Conservation (phyloP, 2,329 filamentous ascomycete genomes). For the Capronia epimyces region DNA sequence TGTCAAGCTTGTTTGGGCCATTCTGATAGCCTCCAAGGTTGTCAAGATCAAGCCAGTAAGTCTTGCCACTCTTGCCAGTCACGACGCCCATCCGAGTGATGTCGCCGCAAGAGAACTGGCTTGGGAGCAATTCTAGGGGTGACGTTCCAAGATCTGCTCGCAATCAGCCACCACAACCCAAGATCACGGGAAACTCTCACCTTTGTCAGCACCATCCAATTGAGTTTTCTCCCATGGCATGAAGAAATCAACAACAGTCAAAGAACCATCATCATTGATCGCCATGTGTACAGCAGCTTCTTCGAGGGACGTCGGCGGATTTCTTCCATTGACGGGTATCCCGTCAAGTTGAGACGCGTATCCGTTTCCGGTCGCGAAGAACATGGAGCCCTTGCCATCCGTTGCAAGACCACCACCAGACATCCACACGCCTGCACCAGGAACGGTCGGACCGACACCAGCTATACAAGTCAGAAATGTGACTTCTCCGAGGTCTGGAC, state of each 20-base stretch:
- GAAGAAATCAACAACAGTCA: constrained; percentile 50
- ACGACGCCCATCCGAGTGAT: constrained; percentile 47
- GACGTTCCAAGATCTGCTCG: constrained; percentile 42
- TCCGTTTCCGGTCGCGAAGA: constrained; percentile 30
- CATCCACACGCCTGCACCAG: constrained; percentile 29
- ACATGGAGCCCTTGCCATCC: constrained; percentile 11
- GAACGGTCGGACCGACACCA: constrained; percentile 19
- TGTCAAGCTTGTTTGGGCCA: constrained; percentile 36
- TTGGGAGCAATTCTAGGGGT: constrained; percentile 22
- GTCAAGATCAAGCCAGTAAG: constrained; percentile 40
- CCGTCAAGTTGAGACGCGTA: constrained; percentile 30
- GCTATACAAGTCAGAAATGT: constrained; percentile 10
- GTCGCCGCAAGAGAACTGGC: constrained; percentile 26
- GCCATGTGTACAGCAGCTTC: constrained; percentile 28
- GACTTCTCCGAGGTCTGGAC: neutral
- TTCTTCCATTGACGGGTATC: constrained; percentile 30
- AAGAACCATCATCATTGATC: constrained; percentile 32
- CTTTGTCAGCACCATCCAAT: constrained; percentile 47
- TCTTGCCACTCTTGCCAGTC: constrained; percentile 49
- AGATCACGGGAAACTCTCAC: constrained; percentile 3
- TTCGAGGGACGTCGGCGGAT: constrained; percentile 28
- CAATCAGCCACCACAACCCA: neutral
- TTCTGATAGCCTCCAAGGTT: constrained; percentile 42
- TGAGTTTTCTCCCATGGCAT: constrained; percentile 50
- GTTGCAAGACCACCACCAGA: constrained; percentile 31